Evolutionary conservation across 2,329 filamentous ascomycete species (phyloP), one percentile per base, ranked within the genome.

Genomic region (Arthrobotrys sphaeroides): DNA sequence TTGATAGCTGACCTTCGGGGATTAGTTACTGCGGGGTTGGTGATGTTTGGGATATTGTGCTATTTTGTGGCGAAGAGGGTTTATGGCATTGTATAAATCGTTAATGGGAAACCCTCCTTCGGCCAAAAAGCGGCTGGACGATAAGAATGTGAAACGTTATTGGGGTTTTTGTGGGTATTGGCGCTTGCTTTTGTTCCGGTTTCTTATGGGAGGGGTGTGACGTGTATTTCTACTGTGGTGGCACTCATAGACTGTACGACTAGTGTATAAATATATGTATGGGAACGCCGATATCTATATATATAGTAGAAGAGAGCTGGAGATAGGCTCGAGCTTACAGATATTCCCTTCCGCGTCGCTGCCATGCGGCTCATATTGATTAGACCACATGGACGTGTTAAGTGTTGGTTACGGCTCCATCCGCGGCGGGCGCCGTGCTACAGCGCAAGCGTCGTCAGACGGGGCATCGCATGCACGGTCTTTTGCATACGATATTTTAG

Each of bases 61-160:
- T 97, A 90, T 81, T 84, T 90, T 81, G 90, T 94, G 78, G 93
- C 93, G 16, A 96, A 95, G 85, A 87, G 90, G 78, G 89, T 94
- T 38, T 94, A 94, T 82, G 88, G 90, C 45, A 93, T 94, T 83
- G 90, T 93, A 38, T 93, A 82, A 59, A 55, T 18, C 10, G 36
- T n/a, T 31, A 20, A 20, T n/a, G 13, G 13, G 24, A 24, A 49
- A 2, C 10, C 24, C 20, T n/a, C 31, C 1, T 3, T 31, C 16
- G 28, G 12, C 13, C 13, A n/a, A 9, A 40, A 16, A 20, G 2
- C 26, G 40, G 22, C 2, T n/a, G 20, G 22, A 36, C 49, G 40
- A 26, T 16, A 18, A 13, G 53, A 43, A 26, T 22, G 40, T 33
- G 26, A 5, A 26, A 24, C 18, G 16, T 18, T 18, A 2, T 43